Base-by-base conservation (phyloP, 192 early-diverging fungal species). In the Dissophora ornata region DNA sequence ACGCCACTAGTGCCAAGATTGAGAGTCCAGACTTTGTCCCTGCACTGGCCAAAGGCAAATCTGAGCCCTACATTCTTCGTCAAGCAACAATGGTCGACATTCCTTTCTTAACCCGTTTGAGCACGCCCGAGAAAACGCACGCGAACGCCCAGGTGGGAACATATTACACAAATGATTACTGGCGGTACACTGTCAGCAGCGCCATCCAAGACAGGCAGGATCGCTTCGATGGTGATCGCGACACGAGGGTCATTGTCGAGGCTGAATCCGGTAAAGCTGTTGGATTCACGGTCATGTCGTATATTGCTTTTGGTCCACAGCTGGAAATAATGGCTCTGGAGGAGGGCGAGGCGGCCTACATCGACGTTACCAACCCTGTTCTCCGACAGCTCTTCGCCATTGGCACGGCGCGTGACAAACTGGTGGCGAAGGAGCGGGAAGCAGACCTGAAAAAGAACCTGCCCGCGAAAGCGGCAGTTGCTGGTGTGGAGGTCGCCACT, bases 151-250 rank as follows among this genome's bases (percentile, higher is more conserved):
- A 15, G 13, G 29, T 77, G 7, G 57, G 57, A 0, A 26, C 16
- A 0, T 12, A 42, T 28, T 77, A 77, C 16, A 57, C 50, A 3
- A 22, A 2, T 4, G 57, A 58, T 6, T 77, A 51, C 53, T 77
- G 73, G 73, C 41, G 57, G 22, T 67, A 57, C 30, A 67, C 53
- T 4, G 58, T 77, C 12, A 51, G 57, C 53, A 52, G 62, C 33
- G 45, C 44, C 8, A 4, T 22, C 24, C n/a, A 50, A 7, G 38
- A 48, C 11, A 62, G 41, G 19, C 44, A 56, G 22, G 18, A 22
- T 44, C 57, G 58, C 4, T 57, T 56, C 34, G 73, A 67, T 55
- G 59, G 30, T 0, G 64, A 67, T 41, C 63, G 64, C 10, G 57
- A 67, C 7, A 77, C 59, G 1, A 8, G 51, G 1, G 62, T 77